These are phyloP conservation scores for Oxyria digyna DNA, from an alignment of 148 eudicot genomes.

Conservation along the genomic window DNA sequence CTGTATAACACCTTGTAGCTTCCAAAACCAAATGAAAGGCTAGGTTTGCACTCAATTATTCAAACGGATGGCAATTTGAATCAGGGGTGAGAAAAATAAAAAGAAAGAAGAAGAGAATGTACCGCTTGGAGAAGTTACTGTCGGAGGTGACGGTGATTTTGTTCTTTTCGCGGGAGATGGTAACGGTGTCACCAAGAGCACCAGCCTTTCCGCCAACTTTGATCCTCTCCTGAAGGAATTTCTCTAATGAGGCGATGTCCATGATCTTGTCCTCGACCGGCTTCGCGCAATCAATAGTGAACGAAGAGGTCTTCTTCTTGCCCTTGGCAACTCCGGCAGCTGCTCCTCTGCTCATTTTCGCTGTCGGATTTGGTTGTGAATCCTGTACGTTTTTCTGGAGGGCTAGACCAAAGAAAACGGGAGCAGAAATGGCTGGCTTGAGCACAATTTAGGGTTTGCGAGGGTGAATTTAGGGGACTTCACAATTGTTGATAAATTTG, in stretches of 20 bases:
- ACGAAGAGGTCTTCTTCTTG: slow-evolving; percentile 52
- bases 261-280: slow-evolving; percentile 78
- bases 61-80: neutral
- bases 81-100: neutral
- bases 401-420: neutral
- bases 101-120: neutral
- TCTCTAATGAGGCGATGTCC: slow-evolving; percentile 67
- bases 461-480: neutral
- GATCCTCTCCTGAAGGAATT: slow-evolving; percentile 65
- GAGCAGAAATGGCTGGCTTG: neutral
- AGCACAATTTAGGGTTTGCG: slow-evolving; percentile 1
- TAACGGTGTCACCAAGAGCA: slow-evolving; percentile 57
- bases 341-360: slow-evolving; percentile 39
- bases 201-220: slow-evolving; percentile 73
- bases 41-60: neutral
- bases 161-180: slow-evolving; percentile 54
- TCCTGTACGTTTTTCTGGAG: neutral
- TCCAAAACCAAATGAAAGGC: neutral
- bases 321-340: slow-evolving; percentile 33
- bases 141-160: slow-evolving; percentile 53
- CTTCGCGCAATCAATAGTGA: slow-evolving; percentile 53
- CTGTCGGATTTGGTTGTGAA: neutral
- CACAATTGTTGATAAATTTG: neutral
- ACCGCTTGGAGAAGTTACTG: slow-evolving; percentile 57
- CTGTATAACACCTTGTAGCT: too few species aligned